Percentiles rank a stretch among this genome's conserved stretches.
phyloP scores from a whole-genome alignment of 2,329 filamentous ascomycete species.

The Cladosporium sp. region DNA sequence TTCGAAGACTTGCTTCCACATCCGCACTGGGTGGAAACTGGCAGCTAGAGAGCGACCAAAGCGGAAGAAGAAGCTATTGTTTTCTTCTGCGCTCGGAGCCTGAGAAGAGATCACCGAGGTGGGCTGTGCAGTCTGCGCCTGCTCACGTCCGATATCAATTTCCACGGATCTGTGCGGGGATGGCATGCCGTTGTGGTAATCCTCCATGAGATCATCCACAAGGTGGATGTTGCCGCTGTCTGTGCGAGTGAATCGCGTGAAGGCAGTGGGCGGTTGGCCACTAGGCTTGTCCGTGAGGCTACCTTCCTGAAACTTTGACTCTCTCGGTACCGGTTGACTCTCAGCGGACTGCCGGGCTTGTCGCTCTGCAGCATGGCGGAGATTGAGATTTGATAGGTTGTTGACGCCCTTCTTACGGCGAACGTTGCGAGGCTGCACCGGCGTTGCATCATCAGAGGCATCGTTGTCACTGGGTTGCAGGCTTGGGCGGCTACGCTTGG shows the following conservation, averaged over 20 bases:
- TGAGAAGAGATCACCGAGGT: slow-evolving; percentile 7
- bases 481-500: slow-evolving; percentile 33
- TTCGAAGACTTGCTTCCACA: slow-evolving; percentile 51
- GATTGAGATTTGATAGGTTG: slow-evolving; percentile 38
- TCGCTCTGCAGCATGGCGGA: slow-evolving; percentile 34
- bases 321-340: slow-evolving; percentile 42
- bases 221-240: slow-evolving; percentile 34
- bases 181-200: slow-evolving; percentile 35
- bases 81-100: slow-evolving; percentile 29
- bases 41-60: slow-evolving; percentile 57
- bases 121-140: slow-evolving; percentile 24
- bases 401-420: slow-evolving; percentile 37
- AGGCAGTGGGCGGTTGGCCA: slow-evolving; percentile 67
- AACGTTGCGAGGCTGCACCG: slow-evolving; percentile 31
- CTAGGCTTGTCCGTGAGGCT: slow-evolving; percentile 83
- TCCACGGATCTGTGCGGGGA: slow-evolving; percentile 24
- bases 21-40: slow-evolving; percentile 55
- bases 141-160: slow-evolving; percentile 24
- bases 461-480: slow-evolving; percentile 24
- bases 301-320: slow-evolving; percentile 71
- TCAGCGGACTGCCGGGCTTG: slow-evolving; percentile 20
- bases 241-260: slow-evolving; percentile 50
- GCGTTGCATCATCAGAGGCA: slow-evolving; percentile 28
- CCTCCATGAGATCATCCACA: slow-evolving; percentile 42
- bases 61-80: slow-evolving; percentile 49